A percentile compares a stretch with the other conserved stretches of the same genome.
Evolutionary conservation across 495 filamentous ascomycete genomes (phyloP).

Genomic region (Penicillium robsamsonii): DNA sequence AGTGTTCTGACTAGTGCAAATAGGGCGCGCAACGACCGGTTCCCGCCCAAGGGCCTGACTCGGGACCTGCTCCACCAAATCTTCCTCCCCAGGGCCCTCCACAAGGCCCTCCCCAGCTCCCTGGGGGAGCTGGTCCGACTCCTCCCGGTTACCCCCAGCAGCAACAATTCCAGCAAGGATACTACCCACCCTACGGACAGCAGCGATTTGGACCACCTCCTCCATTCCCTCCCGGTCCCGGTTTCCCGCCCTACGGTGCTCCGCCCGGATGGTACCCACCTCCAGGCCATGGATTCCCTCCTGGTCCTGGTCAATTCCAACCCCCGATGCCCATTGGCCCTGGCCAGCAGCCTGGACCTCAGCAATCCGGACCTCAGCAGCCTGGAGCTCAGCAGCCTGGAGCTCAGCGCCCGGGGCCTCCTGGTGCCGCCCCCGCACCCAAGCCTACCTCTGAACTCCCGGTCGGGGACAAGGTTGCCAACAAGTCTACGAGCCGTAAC

Average conservation of each 20-base stretch:
- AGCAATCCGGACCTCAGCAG: slow-evolving; percentile 24
- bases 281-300: slow-evolving; percentile 76
- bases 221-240: slow-evolving; percentile 53
- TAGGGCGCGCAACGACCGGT: slow-evolving; percentile 41
- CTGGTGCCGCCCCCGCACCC: slow-evolving; percentile 29
- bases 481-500: slow-evolving; percentile 36
- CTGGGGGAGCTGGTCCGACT: slow-evolving; percentile 41
- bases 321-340: slow-evolving; percentile 52
- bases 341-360: slow-evolving; percentile 48
- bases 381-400: slow-evolving; percentile 40
- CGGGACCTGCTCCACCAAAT: slow-evolving; percentile 39
- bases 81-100: slow-evolving; percentile 39
- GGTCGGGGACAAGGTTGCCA: slow-evolving; percentile 35
- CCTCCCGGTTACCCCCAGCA: slow-evolving; percentile 53
- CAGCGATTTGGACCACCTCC: slow-evolving; percentile 59
- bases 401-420: slow-evolving; percentile 40
- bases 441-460: slow-evolving; percentile 46
- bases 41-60: slow-evolving; percentile 20
- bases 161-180: slow-evolving; percentile 46
- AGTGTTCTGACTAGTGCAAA: slow-evolving; percentile 26
- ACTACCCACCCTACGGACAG: slow-evolving; percentile 52
- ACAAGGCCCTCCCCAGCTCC: slow-evolving; percentile 27
- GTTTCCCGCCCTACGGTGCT: slow-evolving; percentile 52
- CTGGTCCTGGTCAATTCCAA: slow-evolving; percentile 57
- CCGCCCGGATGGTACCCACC: slow-evolving; percentile 77